phyloP scores from a whole-genome alignment of 768 basidiomycete genomes.

The Myochromella boudieri region DNA sequence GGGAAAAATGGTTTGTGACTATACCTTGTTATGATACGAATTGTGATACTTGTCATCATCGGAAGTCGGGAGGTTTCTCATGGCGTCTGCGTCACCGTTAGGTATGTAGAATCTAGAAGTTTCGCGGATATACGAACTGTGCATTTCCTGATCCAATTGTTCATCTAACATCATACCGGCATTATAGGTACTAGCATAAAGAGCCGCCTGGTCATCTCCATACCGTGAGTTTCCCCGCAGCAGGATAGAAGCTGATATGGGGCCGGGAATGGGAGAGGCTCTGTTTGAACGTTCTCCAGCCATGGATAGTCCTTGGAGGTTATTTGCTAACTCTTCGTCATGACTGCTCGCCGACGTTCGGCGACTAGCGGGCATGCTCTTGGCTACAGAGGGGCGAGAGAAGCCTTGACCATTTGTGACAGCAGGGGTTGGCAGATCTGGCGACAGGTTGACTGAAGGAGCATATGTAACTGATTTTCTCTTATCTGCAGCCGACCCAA shows the following conservation, averaged over 20 bases:
- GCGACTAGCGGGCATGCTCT: constrained; percentile 91
- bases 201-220: constrained; percentile 56
- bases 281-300: constrained; percentile 59
- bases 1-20: constrained; percentile 13
- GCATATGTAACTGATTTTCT: constrained; percentile 87
- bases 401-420: constrained; percentile 51
- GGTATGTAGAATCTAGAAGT: constrained; percentile 8
- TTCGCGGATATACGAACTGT: constrained; percentile 58
- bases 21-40: constrained; percentile 66
- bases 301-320: constrained; percentile 71
- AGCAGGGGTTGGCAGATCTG: constrained; percentile 54
- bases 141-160: constrained; percentile 92
- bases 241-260: constrained; percentile 53
- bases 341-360: constrained; percentile 87
- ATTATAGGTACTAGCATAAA: constrained; percentile 67
- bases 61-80: constrained; percentile 82
- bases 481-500: constrained; percentile 71
- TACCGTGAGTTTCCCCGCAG: constrained; percentile 52
- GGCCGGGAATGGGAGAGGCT: constrained; percentile 54
- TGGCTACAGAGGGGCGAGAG: constrained; percentile 71
- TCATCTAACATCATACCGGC: constrained; percentile 91
- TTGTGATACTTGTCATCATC: constrained; percentile 85
- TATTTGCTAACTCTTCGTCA: constrained; percentile 78
- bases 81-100: constrained; percentile 60
- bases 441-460: constrained; percentile 71